Conservation (phyloP, 805 yeast genomes). For the Teunomyces cretensis region DNA sequence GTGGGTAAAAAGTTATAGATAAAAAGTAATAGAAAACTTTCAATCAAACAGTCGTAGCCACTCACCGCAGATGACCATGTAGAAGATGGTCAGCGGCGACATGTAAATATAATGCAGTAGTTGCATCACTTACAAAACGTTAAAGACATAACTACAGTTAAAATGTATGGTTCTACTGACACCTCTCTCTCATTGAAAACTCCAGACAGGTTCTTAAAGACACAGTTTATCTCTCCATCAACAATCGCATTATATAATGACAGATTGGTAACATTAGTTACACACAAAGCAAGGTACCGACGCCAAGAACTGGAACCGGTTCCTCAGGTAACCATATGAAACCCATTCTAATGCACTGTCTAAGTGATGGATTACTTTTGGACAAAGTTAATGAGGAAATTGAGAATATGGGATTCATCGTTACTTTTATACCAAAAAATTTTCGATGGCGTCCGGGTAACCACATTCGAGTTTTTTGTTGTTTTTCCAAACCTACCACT, state of each 20-base stretch:
- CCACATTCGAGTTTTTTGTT: neutral
- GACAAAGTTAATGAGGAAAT: conserved; percentile 53
- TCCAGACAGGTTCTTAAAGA: conserved; percentile 54
- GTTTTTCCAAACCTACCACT: neutral
- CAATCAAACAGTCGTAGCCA: too few species aligned
- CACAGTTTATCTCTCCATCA: conserved; percentile 46
- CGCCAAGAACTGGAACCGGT: conserved; percentile 13
- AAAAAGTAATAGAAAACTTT: neutral
- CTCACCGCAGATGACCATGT: too few species aligned
- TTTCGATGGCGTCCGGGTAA: conserved; percentile 12
- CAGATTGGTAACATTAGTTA: conserved; percentile 14
- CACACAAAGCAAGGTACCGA: conserved; percentile 33
- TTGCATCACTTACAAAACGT: too few species aligned
- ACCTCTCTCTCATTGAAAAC: conserved; percentile 48
- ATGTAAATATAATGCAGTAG: too few species aligned
- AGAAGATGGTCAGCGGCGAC: too few species aligned
- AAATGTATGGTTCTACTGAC: conserved; percentile 48
- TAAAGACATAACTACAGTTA: neutral
- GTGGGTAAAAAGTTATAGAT: neutral
- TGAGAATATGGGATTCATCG: conserved; percentile 1
- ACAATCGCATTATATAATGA: conserved; percentile 42
- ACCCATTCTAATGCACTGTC: conserved; percentile 59
- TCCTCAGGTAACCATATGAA: conserved; percentile 5
- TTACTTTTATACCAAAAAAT: neutral
- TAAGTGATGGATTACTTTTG: conserved; percentile 65